Base-by-base conservation (phyloP, 2,329 filamentous ascomycete species). In the Aspergillus proliferans region DNA sequence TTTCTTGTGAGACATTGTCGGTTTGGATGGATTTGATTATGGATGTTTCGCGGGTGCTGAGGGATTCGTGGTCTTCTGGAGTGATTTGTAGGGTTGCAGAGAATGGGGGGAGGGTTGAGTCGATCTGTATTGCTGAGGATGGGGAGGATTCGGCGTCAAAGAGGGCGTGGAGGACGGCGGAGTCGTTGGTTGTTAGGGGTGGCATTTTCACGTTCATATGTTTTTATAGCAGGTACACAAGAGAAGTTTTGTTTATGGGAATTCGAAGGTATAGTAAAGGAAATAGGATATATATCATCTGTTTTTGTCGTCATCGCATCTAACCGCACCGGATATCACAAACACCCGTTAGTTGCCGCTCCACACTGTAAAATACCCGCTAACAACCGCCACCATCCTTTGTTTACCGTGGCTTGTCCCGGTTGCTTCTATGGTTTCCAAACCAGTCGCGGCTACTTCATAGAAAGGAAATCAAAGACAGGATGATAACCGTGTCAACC, bases 81-180 rank as follows among this genome's bases (percentile, higher is more conserved):
- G 71, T 53, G 41, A 77, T 71, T 21, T 57, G 52, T 19, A 66
- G 52, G n/a, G 54, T 49, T n/a, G 53, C 54, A 8, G 72, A 71
- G 51, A 73, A 71, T 2, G 68, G 47, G 4, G 74, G 67, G 10
- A 75, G 61, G 0, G 66, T 63, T 8, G 60, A 34, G 48, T 71
- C 60, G 52, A 76, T 68, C 47, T 60, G 59, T 12, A 71, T 58
- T 15, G 66, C 63, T 5, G 68, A 66, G 6, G 68, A 66, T 0
- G 66, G 65, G 3, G 69, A 69, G 10, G 70, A 70, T 54, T 74
- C 72, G 7, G 71, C 70, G 47, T 75, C 72, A 48, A 75, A 75
- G 30, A 75, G 68, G 14, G 72, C 71, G 50, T 71, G 67, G 7
- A 75, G 65, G 33, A 75, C 71, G 21, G 67, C 66, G n/a, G 70